Evolutionary conservation across 805 yeast species (phyloP).

Genomic region (Ogataea siamensis): DNA sequence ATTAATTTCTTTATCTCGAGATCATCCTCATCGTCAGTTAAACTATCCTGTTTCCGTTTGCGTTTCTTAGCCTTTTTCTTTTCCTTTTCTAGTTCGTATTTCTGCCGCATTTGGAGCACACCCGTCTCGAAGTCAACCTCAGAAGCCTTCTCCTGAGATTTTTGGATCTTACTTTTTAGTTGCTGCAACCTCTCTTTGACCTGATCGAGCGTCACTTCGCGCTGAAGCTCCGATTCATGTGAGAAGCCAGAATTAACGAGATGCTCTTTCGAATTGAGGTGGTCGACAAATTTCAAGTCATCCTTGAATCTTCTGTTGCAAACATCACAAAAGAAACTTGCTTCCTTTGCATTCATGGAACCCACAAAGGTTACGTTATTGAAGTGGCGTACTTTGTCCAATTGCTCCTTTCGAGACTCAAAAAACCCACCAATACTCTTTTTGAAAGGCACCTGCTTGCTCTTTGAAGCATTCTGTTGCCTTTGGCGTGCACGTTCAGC

Average conservation of each 20-base stretch:
- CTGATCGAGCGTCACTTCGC: conserved; percentile 46
- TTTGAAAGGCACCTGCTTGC: conserved; percentile 14
- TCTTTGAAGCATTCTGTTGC: conserved; percentile 10
- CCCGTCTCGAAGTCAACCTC: conserved; percentile 40
- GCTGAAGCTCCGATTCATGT: conserved; percentile 24
- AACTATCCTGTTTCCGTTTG: conserved; percentile 23
- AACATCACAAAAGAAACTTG: conserved; percentile 81
- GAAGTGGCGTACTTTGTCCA: conserved; percentile 26
- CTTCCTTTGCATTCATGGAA: conserved; percentile 41
- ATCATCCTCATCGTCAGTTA: conserved; percentile 13
- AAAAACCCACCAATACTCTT: conserved; percentile 22
- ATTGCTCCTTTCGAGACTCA: conserved; percentile 22
- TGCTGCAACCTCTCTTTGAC: conserved; percentile 41
- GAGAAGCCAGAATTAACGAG: conserved; percentile 39
- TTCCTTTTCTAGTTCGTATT: conserved; percentile 37
- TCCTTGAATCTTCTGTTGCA: conserved; percentile 84
- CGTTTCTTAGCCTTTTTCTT: conserved; percentile 31
- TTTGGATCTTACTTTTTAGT: conserved; percentile 34
- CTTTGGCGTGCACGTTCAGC: conserved; percentile 42
- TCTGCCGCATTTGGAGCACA: conserved; percentile 37
- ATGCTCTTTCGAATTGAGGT: conserved; percentile 75
- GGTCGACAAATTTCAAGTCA: conserved; percentile 77
- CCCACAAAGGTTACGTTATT: conserved; percentile 28
- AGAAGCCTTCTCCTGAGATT: conserved; percentile 16
- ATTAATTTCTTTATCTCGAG: conserved; percentile 39